These are phyloP conservation scores for Acidiella bohemica DNA, from an alignment of 495 filamentous ascomycete species.

Conservation along the genomic window DNA sequence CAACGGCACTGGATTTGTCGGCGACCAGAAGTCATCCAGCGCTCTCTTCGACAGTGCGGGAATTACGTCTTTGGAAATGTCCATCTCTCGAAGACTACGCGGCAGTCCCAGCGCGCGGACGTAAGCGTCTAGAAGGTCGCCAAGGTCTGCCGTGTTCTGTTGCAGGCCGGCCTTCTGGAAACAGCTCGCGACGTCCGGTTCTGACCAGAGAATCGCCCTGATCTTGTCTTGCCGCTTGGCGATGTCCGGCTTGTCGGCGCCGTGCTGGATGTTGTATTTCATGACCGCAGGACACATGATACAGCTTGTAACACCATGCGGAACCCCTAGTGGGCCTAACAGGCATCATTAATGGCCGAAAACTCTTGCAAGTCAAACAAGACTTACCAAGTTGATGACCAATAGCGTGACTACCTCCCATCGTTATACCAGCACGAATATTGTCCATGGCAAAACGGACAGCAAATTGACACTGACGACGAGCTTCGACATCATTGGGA, in stretches of 20 bases:
- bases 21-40: slow-evolving; percentile 5
- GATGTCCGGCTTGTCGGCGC: slow-evolving; percentile 5
- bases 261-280: slow-evolving; percentile 41
- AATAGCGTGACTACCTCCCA: slow-evolving; percentile 51
- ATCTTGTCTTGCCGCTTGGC: slow-evolving; percentile 2
- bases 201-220: slow-evolving; percentile 8
- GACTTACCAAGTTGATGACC: slow-evolving; percentile 54
- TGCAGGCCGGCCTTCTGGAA: slow-evolving; percentile 3
- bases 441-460: slow-evolving; percentile 42
- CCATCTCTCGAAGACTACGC: slow-evolving; percentile 6
- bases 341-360: too few relatives aligned
- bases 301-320: slow-evolving; percentile 53
- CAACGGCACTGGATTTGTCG: slow-evolving; percentile 9
- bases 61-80: slow-evolving; percentile 1
- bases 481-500: slow-evolving; percentile 34
- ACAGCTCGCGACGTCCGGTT: background rate
- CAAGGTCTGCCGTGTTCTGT: slow-evolving; percentile 5
- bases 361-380: too few relatives aligned
- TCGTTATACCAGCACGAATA: slow-evolving; percentile 35
- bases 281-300: slow-evolving; percentile 48
- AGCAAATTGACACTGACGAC: slow-evolving; percentile 40
- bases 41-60: slow-evolving; percentile 2
- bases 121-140: slow-evolving; percentile 7
- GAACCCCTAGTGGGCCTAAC: slow-evolving; percentile 50
- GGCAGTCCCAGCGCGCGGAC: slow-evolving; percentile 6